Base-by-base conservation (phyloP, 257 asterid species). In the Ocimum tenuiflorum region DNA sequence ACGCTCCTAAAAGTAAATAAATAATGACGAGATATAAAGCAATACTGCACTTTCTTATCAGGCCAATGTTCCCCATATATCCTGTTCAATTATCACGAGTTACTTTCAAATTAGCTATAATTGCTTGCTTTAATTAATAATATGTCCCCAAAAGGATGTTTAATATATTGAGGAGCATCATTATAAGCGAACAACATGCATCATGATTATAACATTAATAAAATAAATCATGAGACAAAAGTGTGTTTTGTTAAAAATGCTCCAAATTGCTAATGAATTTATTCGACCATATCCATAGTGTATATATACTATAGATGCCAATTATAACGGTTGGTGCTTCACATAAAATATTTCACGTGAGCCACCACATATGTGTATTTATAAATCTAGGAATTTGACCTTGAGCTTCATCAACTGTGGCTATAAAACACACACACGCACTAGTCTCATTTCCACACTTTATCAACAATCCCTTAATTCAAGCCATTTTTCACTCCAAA, bases 401-500 rank as follows among this genome's bases (percentile, higher is more conserved):
- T 60, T 54, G 64, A 35, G 54, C 10, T 33, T 50, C 27, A 42
- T 46, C 42, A 55, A 18, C n/a, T 22, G 45, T 65, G 59, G 42
- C 1, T 48, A 39, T 64, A 47, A 75, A 74, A 36, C 11, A 4
- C 22, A 33, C 54, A n/a, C 9, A 52, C 59, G 68, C 38, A 53
- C 13, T 51, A 23, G 38, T 24, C 64, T 43, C 60, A 54, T 24
- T 0, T 20, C 51, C 33, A 33, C 19, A 8, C 17, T 11, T 17
- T 19, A 19, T n/a, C 49, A 52, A 49, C 2, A 31, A 54, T 55
- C 41, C 70, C 82, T 60, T 51, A 47, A 78, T 73, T 70, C 31
- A 47, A 70, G 77, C 77, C 79, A 60, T 43, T 38, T 39, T 66
- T 70, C 60, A 65, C 79, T 73, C 77, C 41, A 70, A n/a, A 56